A percentile compares a stretch with the other conserved stretches of the same genome.
These are phyloP conservation scores for Trichoderma lentiforme DNA, from an alignment of 2,329 filamentous ascomycete species.

Conservation along the genomic window DNA sequence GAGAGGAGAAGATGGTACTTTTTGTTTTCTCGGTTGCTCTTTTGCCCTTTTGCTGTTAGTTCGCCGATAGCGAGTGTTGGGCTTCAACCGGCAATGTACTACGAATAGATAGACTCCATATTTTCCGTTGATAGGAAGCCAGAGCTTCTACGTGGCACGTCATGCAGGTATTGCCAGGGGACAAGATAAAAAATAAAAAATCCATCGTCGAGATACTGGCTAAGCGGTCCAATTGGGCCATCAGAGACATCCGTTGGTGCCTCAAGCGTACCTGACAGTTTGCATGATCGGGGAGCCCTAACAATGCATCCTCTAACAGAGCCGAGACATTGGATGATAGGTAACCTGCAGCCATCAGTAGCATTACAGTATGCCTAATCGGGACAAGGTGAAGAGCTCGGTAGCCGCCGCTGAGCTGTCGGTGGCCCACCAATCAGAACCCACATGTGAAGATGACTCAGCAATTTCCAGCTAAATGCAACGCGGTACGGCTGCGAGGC, in stretches of 20 bases:
- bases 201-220: not conserved
- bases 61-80: not conserved
- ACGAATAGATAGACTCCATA: not conserved
- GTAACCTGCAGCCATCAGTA: not conserved
- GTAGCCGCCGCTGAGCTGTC: not conserved
- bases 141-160: constrained; percentile 5
- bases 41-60: not conserved
- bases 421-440: constrained; percentile 8
- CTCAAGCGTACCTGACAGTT: constrained; percentile 2
- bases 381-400: not conserved
- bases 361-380: not conserved
- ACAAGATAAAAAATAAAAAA: not conserved
- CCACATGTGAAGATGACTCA: constrained; percentile 9
- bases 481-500: constrained; percentile 19
- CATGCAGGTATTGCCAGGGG: not conserved
- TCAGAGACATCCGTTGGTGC: not conserved
- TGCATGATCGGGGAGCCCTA: not conserved
- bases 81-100: not conserved
- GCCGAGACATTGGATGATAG: not conserved
- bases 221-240: not conserved
- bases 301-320: not conserved
- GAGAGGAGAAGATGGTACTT: not conserved
- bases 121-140: not conserved
- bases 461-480: not conserved
- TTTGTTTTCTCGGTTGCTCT: not conserved